These are phyloP conservation scores for Colletotrichum lini DNA, from an alignment of 2,329 filamentous ascomycete genomes.

Conservation along the genomic window DNA sequence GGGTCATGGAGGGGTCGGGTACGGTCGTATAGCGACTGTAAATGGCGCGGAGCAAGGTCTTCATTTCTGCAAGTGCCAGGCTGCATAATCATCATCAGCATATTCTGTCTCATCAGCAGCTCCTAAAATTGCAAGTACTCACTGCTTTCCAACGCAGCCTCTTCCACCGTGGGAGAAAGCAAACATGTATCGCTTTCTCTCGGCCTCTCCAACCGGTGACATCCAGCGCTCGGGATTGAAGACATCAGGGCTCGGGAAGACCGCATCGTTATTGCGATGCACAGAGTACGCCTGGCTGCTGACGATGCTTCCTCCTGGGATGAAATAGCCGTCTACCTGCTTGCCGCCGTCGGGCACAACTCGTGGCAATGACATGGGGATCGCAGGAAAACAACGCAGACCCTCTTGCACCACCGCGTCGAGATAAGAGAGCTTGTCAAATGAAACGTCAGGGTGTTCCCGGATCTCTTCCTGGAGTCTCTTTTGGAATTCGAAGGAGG, in stretches of 20 bases:
- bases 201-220: conserved; percentile 78
- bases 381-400: conserved; percentile 73
- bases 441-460: conserved; percentile 53
- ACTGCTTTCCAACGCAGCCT: conserved; percentile 78
- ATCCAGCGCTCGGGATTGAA: conserved; percentile 91
- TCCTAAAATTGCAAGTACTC: conserved; percentile 55
- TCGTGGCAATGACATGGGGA: conserved; percentile 75
- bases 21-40: conserved; percentile 12
- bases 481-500: conserved; percentile 64
- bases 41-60: conserved; percentile 13
- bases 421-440: conserved; percentile 70
- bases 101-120: not conserved
- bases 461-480: conserved; percentile 67
- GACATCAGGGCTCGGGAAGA: conserved; percentile 82
- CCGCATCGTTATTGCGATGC: conserved; percentile 71
- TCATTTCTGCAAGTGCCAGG: conserved; percentile 35
- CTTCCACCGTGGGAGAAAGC: conserved; percentile 76
- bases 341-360: conserved; percentile 69
- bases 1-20: conserved; percentile 14
- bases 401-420: conserved; percentile 76
- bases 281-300: conserved; percentile 74
- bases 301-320: conserved; percentile 69
- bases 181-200: conserved; percentile 74
- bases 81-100: not conserved
- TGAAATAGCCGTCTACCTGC: conserved; percentile 66